These are phyloP conservation scores for Pseudozyma hubeiensis DNA, from an alignment of 1,284 basidiomycete genomes.

Conservation along the genomic window DNA sequence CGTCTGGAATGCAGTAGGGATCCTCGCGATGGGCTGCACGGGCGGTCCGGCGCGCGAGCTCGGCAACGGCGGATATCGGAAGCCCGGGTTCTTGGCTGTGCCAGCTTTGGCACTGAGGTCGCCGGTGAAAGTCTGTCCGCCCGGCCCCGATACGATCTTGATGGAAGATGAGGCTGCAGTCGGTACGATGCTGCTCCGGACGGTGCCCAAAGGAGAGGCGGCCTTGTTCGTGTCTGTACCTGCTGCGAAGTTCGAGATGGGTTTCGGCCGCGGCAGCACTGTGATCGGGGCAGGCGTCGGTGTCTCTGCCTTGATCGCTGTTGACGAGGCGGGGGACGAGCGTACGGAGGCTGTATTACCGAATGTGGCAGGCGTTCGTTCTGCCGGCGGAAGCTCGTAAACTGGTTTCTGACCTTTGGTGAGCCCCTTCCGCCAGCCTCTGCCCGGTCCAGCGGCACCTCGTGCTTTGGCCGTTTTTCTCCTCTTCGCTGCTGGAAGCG, in stretches of 20 bases:
- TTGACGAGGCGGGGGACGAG: slow-evolving; percentile 10
- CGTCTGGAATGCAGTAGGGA: slow-evolving; percentile 50
- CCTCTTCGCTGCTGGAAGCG: slow-evolving; percentile 65
- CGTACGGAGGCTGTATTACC: slow-evolving; percentile 34
- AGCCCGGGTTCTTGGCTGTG: slow-evolving; percentile 48
- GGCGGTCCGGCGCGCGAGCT: slow-evolving; percentile 42
- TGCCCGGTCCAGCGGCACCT: slow-evolving; percentile 64
- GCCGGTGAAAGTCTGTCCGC: slow-evolving; percentile 32
- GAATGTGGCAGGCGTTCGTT: slow-evolving; percentile 45
- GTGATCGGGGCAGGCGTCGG: slow-evolving; percentile 3
- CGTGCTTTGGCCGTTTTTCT: slow-evolving; percentile 63
- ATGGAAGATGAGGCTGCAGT: slow-evolving; percentile 9
- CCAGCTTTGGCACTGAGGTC: slow-evolving; percentile 45
- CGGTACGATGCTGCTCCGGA: neutral
- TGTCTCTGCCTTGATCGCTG: slow-evolving; percentile 29
- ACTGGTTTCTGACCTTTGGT: slow-evolving; percentile 66
- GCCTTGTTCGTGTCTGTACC: slow-evolving; percentile 1
- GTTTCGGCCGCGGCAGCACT: slow-evolving; percentile 7
- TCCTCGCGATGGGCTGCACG: slow-evolving; percentile 53
- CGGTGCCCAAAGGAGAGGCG: neutral
- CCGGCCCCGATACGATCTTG: slow-evolving; percentile 42
- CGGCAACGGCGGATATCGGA: slow-evolving; percentile 56
- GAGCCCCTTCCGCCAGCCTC: slow-evolving; percentile 66
- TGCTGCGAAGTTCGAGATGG: slow-evolving; percentile 11
- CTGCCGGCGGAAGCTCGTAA: slow-evolving; percentile 54